These are phyloP conservation scores for Lathyrus aphaca DNA, from an alignment of 306 rosid genomes.

Conservation along the genomic window DNA sequence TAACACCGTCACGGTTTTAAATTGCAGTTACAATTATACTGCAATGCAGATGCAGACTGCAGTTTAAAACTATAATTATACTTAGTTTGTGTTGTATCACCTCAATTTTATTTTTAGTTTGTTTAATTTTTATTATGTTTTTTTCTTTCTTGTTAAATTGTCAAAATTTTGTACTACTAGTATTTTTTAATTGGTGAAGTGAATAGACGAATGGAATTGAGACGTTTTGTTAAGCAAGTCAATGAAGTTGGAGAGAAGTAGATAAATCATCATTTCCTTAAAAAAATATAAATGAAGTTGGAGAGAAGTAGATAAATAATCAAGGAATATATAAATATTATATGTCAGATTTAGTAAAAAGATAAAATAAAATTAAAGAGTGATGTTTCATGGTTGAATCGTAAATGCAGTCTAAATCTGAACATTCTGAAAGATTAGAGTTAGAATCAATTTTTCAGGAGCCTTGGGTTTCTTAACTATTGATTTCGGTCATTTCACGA, in stretches of 20 bases:
- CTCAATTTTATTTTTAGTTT: conserved; percentile 25
- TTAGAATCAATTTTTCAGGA: conserved; percentile 51
- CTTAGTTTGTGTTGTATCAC: conserved; percentile 42
- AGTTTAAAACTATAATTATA: background rate
- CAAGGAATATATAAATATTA: background rate
- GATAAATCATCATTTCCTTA: conserved; percentile 42
- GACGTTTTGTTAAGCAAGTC: conserved; percentile 46
- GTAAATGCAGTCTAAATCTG: conserved; percentile 60
- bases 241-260: conserved; percentile 46
- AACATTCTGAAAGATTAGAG: conserved; percentile 49
- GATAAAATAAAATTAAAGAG: conserved; percentile 34
- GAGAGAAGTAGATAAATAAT: too few species aligned
- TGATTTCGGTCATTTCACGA: conserved; percentile 53
- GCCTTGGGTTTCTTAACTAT: conserved; percentile 45
- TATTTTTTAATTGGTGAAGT: conserved; percentile 44
- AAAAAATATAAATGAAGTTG: background rate
- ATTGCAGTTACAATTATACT: background rate
- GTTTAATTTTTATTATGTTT: background rate
- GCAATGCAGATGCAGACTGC: background rate
- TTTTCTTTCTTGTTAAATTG: conserved; percentile 20
- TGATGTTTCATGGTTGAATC: conserved; percentile 63
- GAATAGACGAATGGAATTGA: conserved; percentile 53
- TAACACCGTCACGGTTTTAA: conserved; percentile 37
- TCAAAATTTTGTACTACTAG: conserved; percentile 39
- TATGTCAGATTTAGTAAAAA: background rate